Conservation (phyloP, 768 basidiomycete species). For the Lentinula sp. region DNA sequence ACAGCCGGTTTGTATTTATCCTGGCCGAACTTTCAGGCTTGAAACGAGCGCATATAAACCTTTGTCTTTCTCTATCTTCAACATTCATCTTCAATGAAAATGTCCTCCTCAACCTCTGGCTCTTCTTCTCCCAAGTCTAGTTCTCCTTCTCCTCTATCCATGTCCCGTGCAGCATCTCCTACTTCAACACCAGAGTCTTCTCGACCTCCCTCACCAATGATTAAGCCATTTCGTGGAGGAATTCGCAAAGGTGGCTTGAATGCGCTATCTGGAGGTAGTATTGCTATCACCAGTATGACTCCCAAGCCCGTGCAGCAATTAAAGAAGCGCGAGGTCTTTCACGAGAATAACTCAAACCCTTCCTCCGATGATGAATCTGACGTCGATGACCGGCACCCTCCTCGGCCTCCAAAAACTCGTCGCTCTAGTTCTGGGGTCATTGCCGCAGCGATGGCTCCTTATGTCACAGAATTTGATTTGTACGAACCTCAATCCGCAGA, state of each 20-base stretch:
- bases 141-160: conserved; percentile 3
- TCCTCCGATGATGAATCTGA: conserved; percentile 7
- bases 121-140: not conserved
- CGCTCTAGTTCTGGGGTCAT: conserved; percentile 8
- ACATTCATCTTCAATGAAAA: not conserved
- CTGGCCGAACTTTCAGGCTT: not conserved
- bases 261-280: conserved; percentile 10
- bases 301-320: not conserved
- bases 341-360: not conserved
- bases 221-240: conserved; percentile 2
- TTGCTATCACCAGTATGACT: conserved; percentile 8
- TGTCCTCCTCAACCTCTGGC: not conserved
- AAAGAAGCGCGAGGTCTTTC: not conserved
- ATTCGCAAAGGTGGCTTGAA: conserved; percentile 7
- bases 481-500: conserved; percentile 8
- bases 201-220: conserved; percentile 9
- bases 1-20: not conserved
- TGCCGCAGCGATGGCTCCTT: conserved; percentile 10
- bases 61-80: not conserved
- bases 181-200: conserved; percentile 8
- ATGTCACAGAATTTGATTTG: conserved; percentile 10
- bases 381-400: conserved; percentile 1
- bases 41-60: not conserved
- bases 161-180: conserved; percentile 3
- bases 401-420: conserved; percentile 4